phyloP scores from a whole-genome alignment of 495 filamentous ascomycete species.

The Aspergillus egyptiacus region DNA sequence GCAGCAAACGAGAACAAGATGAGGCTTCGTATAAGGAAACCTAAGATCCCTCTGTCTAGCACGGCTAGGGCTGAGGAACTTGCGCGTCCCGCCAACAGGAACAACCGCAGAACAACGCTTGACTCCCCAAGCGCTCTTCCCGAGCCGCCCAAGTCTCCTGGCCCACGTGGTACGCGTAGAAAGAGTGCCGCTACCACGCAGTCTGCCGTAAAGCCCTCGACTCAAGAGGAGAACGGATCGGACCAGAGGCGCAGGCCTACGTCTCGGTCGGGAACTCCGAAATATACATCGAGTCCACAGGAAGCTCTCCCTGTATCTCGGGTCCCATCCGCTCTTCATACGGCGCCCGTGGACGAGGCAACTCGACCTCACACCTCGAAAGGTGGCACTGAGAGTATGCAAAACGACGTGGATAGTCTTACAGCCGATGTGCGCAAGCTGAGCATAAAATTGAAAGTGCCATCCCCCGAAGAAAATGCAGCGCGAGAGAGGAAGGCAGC shows the following conservation, averaged over 20 bases:
- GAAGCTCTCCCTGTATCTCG: constrained; percentile 43
- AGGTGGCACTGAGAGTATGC: background rate
- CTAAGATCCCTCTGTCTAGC: constrained; percentile 44
- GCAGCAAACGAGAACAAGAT: constrained; percentile 49
- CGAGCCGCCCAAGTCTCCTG: constrained; percentile 27
- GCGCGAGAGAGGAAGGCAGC: constrained; percentile 44
- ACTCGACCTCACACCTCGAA: background rate
- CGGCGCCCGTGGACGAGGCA: constrained; percentile 15
- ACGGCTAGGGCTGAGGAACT: constrained; percentile 38
- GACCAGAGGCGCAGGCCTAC: constrained; percentile 35
- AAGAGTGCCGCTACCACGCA: constrained; percentile 27
- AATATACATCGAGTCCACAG: constrained; percentile 35
- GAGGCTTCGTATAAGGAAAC: constrained; percentile 68
- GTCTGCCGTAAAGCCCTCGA: constrained; percentile 3
- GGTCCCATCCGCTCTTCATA: constrained; percentile 29
- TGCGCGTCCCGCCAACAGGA: constrained; percentile 41
- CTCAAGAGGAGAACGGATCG: constrained; percentile 10
- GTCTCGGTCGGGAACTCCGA: constrained; percentile 43
- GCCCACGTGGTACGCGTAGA: constrained; percentile 30
- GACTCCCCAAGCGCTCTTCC: constrained; percentile 47
- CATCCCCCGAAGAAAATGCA: constrained; percentile 65
- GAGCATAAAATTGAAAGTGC: constrained; percentile 65
- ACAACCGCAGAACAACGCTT: constrained; percentile 61
- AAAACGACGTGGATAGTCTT: constrained; percentile 54
- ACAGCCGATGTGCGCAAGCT: constrained; percentile 62